A percentile compares a stretch with the other conserved stretches of the same genome.
Conservation (phyloP, 1,284 basidiomycete species). For the Amylostereum chailletii region DNA sequence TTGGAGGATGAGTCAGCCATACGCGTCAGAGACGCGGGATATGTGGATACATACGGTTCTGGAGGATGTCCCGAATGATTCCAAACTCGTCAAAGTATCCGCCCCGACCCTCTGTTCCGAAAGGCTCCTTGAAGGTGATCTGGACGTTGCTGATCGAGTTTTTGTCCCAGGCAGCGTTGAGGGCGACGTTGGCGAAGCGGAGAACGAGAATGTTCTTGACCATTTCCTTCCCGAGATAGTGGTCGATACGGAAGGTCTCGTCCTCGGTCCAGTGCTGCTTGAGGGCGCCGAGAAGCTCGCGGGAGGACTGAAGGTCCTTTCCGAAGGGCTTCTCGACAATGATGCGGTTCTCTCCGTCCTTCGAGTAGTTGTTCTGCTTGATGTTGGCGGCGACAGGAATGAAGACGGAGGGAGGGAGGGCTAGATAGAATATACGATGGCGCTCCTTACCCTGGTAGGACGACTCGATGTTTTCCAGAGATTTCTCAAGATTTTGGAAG, state of each 20-base stretch:
- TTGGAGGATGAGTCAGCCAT: not conserved
- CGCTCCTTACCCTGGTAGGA: conserved; percentile 52
- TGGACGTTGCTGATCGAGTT: conserved; percentile 92
- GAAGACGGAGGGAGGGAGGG: conserved; percentile 91
- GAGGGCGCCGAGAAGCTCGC: conserved; percentile 69
- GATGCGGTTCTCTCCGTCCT: conserved; percentile 74
- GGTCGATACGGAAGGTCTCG: conserved; percentile 96
- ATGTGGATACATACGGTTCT: conserved; percentile 73
- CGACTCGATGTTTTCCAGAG: conserved; percentile 73
- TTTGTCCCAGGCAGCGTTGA: conserved; percentile 87
- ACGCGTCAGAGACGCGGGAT: too few relatives aligned
- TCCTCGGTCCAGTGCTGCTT: conserved; percentile 89
- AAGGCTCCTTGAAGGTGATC: conserved; percentile 98
- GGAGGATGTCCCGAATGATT: conserved; percentile 91
- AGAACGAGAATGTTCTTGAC: conserved; percentile 94
- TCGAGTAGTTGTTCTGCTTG: conserved; percentile 74
- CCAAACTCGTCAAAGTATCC: conserved; percentile 99
- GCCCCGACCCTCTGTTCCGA: conserved; percentile 93
- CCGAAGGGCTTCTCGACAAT: conserved; percentile 98
- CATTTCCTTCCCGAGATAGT: conserved; percentile 99
- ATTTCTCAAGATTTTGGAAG: conserved; percentile 70
- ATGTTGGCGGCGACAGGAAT: conserved; percentile 79
- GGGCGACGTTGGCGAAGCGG: conserved; percentile 86
- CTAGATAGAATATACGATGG: conserved; percentile 89
- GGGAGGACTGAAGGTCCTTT: conserved; percentile 84